phyloP scores from a whole-genome alignment of 805 yeast genomes.

The Cephaloascus fragrans region DNA sequence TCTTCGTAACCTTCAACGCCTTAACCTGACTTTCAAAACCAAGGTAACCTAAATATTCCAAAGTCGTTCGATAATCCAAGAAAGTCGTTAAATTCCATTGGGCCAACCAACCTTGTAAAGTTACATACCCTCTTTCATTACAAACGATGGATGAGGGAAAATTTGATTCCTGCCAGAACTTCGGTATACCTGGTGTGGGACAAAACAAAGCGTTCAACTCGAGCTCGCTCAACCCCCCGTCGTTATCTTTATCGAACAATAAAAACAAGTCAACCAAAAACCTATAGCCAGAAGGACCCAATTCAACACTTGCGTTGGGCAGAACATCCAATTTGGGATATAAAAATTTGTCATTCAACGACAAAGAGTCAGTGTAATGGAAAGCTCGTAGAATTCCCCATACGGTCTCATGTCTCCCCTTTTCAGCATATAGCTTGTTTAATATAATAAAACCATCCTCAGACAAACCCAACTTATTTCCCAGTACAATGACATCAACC shows the following conservation, averaged over 20 bases:
- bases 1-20: constrained; percentile 75
- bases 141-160: constrained; percentile 87
- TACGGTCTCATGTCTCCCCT: constrained; percentile 91
- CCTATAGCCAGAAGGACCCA: constrained; percentile 86
- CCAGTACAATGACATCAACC: constrained; percentile 12
- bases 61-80: constrained; percentile 71
- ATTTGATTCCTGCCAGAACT: constrained; percentile 72
- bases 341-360: constrained; percentile 71
- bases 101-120: constrained; percentile 97
- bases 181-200: constrained; percentile 92
- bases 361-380: constrained; percentile 85
- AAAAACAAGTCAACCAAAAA: constrained; percentile 86
- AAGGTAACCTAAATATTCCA: constrained; percentile 81
- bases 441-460: constrained; percentile 68
- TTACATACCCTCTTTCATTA: constrained; percentile 81
- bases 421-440: constrained; percentile 77
- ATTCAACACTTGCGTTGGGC: constrained; percentile 70
- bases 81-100: constrained; percentile 98
- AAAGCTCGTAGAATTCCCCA: constrained; percentile 91
- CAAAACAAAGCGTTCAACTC: constrained; percentile 65
- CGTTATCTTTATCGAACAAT: constrained; percentile 88
- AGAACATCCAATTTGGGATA: constrained; percentile 74
- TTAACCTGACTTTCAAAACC: constrained; percentile 59
- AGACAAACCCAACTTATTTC: constrained; percentile 45
- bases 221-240: constrained; percentile 78